Evolutionary conservation across 257 asterid genomes (phyloP).

Genomic region (Plantago elongata): DNA sequence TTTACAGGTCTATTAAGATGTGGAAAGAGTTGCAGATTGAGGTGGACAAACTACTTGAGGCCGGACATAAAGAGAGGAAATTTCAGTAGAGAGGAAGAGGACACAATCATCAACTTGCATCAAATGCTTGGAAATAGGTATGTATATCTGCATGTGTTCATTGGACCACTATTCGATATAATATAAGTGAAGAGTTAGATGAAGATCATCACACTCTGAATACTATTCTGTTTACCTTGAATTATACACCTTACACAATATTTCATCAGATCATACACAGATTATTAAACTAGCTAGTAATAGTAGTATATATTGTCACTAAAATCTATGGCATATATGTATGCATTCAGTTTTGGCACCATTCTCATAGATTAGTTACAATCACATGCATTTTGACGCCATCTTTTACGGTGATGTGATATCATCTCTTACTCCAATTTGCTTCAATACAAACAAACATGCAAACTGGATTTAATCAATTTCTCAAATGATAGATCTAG

Average conservation of each 20-base stretch:
- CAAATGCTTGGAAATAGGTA: conserved; percentile 59
- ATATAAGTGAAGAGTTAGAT: too few relatives aligned
- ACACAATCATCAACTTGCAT: conserved; percentile 51
- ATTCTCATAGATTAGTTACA: not conserved
- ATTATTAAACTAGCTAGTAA: not conserved
- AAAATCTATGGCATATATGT: not conserved
- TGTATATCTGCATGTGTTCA: not conserved
- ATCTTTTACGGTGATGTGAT: not conserved
- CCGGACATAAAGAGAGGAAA: conserved; percentile 66
- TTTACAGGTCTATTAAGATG: conserved; percentile 51
- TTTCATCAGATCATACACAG: too few relatives aligned
- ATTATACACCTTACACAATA: too few relatives aligned
- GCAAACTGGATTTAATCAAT: too few relatives aligned
- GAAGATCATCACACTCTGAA: too few relatives aligned
- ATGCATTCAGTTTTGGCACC: not conserved
- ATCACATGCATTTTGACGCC: conserved; percentile 1
- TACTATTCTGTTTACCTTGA: too few relatives aligned
- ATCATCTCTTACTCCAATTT: not conserved
- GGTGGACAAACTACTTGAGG: conserved; percentile 56
- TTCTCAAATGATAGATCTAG: not conserved
- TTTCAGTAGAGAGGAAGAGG: conserved; percentile 51
- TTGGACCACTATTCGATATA: too few relatives aligned
- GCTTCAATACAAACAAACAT: not conserved
- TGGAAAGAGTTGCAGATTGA: conserved; percentile 64
- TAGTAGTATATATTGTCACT: not conserved